A percentile compares a stretch with the other conserved stretches of the same genome.
These are phyloP conservation scores for Keqinozyma sinolaborantium DNA, from an alignment of 1,139 yeast species.

Conservation along the genomic window DNA sequence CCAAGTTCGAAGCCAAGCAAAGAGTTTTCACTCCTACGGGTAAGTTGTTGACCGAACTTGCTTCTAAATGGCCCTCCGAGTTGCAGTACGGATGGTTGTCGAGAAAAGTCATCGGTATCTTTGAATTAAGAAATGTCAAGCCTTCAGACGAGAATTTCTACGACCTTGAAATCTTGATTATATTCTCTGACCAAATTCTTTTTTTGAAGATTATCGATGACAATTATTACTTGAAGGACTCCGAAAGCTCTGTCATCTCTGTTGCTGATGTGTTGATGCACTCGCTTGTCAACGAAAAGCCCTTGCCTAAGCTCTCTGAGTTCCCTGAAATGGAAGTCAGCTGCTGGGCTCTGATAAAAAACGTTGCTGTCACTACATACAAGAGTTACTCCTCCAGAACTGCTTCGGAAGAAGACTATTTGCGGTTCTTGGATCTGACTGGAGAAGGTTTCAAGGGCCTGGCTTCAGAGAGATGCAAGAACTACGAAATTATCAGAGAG, in stretches of 20 bases:
- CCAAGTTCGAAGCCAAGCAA: constrained; percentile 20
- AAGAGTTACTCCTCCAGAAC: constrained; percentile 19
- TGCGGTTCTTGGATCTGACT: constrained; percentile 25
- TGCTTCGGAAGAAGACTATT: constrained; percentile 16
- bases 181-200: constrained; percentile 77
- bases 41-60: constrained; percentile 76
- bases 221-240: constrained; percentile 23
- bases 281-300: constrained; percentile 81
- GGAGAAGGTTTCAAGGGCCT: constrained; percentile 22
- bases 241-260: constrained; percentile 42
- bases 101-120: constrained; percentile 80
- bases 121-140: constrained; percentile 45
- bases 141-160: constrained; percentile 21
- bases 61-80: constrained; percentile 83
- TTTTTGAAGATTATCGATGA: constrained; percentile 53
- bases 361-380: constrained; percentile 46
- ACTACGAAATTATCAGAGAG: constrained; percentile 20
- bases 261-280: constrained; percentile 85
- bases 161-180: constrained; percentile 54
- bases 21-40: constrained; percentile 91
- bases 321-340: constrained; percentile 69
- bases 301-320: constrained; percentile 48
- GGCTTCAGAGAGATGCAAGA: constrained; percentile 12
- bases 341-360: constrained; percentile 65
- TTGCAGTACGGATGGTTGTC: constrained; percentile 86